Evolutionary conservation across 225 moss, liverwort and hornwort genomes (phyloP).

Genomic region (Takakia lepidozioides): DNA sequence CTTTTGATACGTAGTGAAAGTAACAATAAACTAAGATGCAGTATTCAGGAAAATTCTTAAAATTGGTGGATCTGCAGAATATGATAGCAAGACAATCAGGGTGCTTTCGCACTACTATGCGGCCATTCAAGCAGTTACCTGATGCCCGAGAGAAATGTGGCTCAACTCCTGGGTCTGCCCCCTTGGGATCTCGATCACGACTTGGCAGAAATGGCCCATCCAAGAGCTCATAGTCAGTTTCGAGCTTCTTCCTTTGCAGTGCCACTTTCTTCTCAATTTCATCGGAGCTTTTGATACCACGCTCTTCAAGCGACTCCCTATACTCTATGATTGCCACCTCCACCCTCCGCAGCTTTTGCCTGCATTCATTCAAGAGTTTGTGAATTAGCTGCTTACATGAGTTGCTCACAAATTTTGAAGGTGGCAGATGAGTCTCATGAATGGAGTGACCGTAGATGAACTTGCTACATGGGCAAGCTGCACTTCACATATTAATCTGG

Average conservation of each 20-base stretch:
- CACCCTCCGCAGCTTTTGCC: constrained; percentile 96
- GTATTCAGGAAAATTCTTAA: too few relatives aligned
- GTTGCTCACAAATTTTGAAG: too few relatives aligned
- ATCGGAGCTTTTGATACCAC: constrained; percentile 73
- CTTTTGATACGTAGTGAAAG: not conserved
- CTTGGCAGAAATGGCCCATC: constrained; percentile 52
- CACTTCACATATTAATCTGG: too few relatives aligned
- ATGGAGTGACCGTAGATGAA: too few relatives aligned
- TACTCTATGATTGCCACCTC: constrained; percentile 96
- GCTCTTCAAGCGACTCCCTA: constrained; percentile 92
- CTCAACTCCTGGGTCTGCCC: constrained; percentile 54
- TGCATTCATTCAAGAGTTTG: constrained; percentile 14
- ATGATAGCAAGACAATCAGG: too few relatives aligned
- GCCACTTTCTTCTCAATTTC: constrained; percentile 89
- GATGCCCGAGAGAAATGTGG: constrained; percentile 48
- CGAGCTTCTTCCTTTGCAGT: constrained; percentile 72
- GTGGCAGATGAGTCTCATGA: too few relatives aligned
- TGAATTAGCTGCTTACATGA: too few relatives aligned
- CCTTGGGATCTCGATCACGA: constrained; percentile 73
- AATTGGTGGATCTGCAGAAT: too few relatives aligned
- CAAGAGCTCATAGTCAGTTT: constrained; percentile 70
- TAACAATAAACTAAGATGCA: not conserved
- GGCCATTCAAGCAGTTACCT: constrained; percentile 29
- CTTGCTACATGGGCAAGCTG: too few relatives aligned
- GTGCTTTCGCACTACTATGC: not conserved